Conservation (phyloP, 1,139 yeast genomes). For the Blastobotrys aristatus region DNA sequence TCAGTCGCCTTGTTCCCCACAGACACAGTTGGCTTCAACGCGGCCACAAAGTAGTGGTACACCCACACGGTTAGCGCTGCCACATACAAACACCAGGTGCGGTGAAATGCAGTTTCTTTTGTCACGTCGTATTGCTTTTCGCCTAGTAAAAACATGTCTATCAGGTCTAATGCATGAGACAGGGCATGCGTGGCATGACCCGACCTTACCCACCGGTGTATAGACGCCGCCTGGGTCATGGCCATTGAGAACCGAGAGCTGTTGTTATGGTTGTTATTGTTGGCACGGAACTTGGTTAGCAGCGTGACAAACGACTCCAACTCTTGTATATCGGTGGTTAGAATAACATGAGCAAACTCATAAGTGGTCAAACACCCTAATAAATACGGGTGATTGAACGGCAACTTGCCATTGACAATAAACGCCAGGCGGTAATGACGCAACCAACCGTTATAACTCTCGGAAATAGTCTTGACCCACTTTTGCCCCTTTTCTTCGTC, state of each 20-base stretch:
- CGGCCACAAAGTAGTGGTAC: slow-evolving; percentile 19
- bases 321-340: slow-evolving; percentile 20
- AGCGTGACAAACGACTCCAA: slow-evolving; percentile 17
- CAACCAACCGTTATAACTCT: slow-evolving; percentile 26
- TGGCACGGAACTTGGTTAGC: slow-evolving; percentile 12
- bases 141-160: slow-evolving; percentile 25
- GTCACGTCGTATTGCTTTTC: slow-evolving; percentile 24
- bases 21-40: neutral
- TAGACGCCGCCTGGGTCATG: slow-evolving; percentile 3
- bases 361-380: slow-evolving; percentile 28
- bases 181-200: slow-evolving; percentile 17
- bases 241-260: neutral
- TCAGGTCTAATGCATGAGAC: slow-evolving; percentile 25
- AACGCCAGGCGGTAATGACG: slow-evolving; percentile 25
- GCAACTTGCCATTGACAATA: slow-evolving; percentile 22
- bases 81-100: slow-evolving; percentile 27
- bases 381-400: slow-evolving; percentile 27
- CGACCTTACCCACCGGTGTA: slow-evolving; percentile 12
- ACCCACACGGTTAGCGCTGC: slow-evolving; percentile 25
- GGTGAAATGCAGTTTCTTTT: slow-evolving; percentile 27
- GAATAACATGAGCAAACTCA: slow-evolving; percentile 27
- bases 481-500: neutral
- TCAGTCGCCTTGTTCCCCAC: neutral
- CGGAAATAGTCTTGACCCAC: slow-evolving; percentile 24
- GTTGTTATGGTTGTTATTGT: neutral